Conservation (phyloP, 345 rosid genomes). For the Lagerstroemia speciosa region DNA sequence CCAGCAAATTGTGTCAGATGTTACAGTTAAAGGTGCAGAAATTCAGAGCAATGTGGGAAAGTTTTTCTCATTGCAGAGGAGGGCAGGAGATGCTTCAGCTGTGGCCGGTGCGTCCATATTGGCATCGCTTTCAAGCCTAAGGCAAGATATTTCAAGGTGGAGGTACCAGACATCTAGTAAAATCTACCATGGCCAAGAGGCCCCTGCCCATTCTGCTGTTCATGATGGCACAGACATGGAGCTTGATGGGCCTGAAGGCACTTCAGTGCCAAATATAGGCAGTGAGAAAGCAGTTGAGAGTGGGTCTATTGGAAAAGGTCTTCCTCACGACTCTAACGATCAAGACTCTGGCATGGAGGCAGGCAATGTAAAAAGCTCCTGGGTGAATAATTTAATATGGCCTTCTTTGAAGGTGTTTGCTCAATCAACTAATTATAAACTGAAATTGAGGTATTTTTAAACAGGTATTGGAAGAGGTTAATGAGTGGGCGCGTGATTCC, state of each 20-base stretch:
- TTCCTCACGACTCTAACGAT: conserved; percentile 40
- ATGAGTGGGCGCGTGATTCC: conserved; percentile 52
- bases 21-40: conserved; percentile 44
- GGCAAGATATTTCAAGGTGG: conserved; percentile 49
- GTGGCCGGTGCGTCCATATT: conserved; percentile 69
- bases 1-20: conserved; percentile 52
- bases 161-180: no score
- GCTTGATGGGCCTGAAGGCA: conserved; percentile 49
- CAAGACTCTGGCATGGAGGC: conserved; percentile 55
- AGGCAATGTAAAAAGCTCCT: conserved; percentile 59
- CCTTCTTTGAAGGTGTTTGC: conserved; percentile 52
- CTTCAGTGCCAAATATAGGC: conserved; percentile 32
- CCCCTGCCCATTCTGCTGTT: conserved; percentile 41
- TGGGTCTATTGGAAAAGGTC: conserved; percentile 40
- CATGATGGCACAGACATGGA: conserved; percentile 43
- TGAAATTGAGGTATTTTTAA: conserved; percentile 60
- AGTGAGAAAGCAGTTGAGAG: conserved; percentile 54
- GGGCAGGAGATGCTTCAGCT: conserved; percentile 64
- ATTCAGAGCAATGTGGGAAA: conserved; percentile 42
- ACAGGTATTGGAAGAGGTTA: conserved; percentile 73
- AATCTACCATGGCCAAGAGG: no score
- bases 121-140: conserved; percentile 56
- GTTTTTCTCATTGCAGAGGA: conserved; percentile 44
- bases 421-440: conserved; percentile 48
- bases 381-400: conserved; percentile 58